A percentile compares a stretch with the other conserved stretches of the same genome.
These are phyloP conservation scores for Euphorbia schlechtendalii DNA, from an alignment of 441 rosid species.

Conservation along the genomic window DNA sequence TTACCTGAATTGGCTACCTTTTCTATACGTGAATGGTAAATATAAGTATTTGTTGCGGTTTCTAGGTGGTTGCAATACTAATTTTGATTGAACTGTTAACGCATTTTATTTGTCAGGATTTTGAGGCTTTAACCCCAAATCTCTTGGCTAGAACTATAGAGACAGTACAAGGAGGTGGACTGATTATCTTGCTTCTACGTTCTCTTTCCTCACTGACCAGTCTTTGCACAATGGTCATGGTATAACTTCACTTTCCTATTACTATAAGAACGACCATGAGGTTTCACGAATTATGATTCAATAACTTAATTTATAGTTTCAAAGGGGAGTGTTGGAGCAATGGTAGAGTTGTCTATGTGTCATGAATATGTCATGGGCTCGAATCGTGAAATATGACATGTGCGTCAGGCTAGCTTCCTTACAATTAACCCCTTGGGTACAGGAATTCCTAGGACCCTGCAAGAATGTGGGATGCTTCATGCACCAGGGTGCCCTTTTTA, in stretches of 20 bases:
- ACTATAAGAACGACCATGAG: neutral
- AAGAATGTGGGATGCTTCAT: no score
- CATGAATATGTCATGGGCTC: no score
- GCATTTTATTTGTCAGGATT: slow-evolving; percentile 51
- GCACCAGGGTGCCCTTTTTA: neutral
- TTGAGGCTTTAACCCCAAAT: slow-evolving; percentile 97
- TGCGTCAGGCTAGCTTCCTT: no score
- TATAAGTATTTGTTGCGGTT: neutral
- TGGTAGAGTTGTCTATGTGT: no score
- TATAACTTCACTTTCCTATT: slow-evolving; percentile 27
- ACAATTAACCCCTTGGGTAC: no score
- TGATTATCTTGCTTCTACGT: slow-evolving; percentile 69
- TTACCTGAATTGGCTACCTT: neutral
- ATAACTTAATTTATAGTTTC: neutral
- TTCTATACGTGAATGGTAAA: slow-evolving; percentile 1
- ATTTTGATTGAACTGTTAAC: slow-evolving; percentile 7
- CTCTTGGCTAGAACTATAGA: slow-evolving; percentile 92
- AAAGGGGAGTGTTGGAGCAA: no score
- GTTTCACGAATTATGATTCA: neutral
- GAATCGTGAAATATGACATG: no score
- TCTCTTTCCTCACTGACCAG: slow-evolving; percentile 82
- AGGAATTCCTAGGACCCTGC: no score
- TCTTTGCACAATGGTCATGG: slow-evolving; percentile 96
- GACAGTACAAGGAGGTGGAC: slow-evolving; percentile 98
- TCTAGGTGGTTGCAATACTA: neutral